phyloP scores from a whole-genome alignment of 805 yeast species.

The Candida maesae region DNA sequence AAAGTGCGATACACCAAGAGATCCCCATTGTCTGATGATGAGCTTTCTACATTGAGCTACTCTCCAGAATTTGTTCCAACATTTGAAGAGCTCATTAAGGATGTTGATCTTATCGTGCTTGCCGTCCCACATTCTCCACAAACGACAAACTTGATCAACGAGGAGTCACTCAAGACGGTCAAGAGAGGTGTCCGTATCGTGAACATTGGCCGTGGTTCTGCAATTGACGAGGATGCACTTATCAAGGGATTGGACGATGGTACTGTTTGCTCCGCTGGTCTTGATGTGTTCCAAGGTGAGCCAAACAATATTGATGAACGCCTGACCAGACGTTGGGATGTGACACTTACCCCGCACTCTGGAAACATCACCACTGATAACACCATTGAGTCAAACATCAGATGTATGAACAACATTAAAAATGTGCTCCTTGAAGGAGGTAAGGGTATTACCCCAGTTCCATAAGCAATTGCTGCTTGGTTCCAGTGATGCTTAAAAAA shows the following conservation, averaged over 20 bases:
- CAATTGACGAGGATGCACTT: slow-evolving; percentile 61
- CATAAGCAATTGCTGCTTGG: too few species aligned
- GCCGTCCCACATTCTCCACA: slow-evolving; percentile 63
- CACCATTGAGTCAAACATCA: slow-evolving; percentile 46
- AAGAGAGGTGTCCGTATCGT: slow-evolving; percentile 57
- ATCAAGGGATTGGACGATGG: slow-evolving; percentile 56
- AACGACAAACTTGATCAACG: slow-evolving; percentile 53
- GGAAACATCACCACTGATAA: slow-evolving; percentile 66
- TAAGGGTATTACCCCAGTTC: slow-evolving; percentile 14
- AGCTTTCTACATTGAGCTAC: slow-evolving; percentile 39
- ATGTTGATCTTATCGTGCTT: slow-evolving; percentile 55
- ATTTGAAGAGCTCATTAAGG: slow-evolving; percentile 40
- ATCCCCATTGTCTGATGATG: slow-evolving; percentile 34
- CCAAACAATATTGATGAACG: slow-evolving; percentile 45
- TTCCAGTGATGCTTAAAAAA: too few species aligned
- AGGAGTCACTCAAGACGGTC: slow-evolving; percentile 41
- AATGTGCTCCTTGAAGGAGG: slow-evolving; percentile 23
- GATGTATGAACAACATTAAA: slow-evolving; percentile 49
- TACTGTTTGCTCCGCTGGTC: slow-evolving; percentile 59
- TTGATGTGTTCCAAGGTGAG: slow-evolving; percentile 70
- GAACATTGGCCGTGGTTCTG: slow-evolving; percentile 71
- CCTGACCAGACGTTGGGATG: slow-evolving; percentile 55
- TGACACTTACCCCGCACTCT: slow-evolving; percentile 58
- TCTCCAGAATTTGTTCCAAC: slow-evolving; percentile 40
- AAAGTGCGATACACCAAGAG: slow-evolving; percentile 60